phyloP scores from a whole-genome alignment of 1,284 basidiomycete species.

The Chondrostereum purpureum region DNA sequence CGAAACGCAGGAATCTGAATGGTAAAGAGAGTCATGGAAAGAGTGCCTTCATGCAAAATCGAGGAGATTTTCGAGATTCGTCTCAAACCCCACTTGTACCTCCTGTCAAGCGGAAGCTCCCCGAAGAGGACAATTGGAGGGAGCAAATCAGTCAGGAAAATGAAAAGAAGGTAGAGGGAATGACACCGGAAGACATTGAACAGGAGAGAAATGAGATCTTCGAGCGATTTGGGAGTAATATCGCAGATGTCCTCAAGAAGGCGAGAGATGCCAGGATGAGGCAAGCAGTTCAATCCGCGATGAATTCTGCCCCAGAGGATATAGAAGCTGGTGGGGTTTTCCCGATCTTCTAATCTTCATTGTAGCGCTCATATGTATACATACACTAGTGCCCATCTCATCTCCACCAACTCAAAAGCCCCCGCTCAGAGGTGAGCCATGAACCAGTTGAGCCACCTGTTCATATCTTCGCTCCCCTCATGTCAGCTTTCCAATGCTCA shows the following conservation, averaged over 20 bases:
- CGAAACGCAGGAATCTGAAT: background rate
- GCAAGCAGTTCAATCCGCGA: slow-evolving; percentile 12
- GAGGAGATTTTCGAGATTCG: slow-evolving; percentile 26
- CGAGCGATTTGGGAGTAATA: slow-evolving; percentile 57
- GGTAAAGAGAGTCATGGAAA: slow-evolving; percentile 19
- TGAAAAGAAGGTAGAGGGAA: slow-evolving; percentile 41
- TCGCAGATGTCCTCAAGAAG: slow-evolving; percentile 53
- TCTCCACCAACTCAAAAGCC: background rate
- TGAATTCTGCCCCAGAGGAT: background rate
- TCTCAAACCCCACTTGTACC: slow-evolving; percentile 2
- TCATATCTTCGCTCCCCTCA: background rate
- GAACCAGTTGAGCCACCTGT: background rate
- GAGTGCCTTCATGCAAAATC: slow-evolving; percentile 53
- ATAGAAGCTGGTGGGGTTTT: background rate
- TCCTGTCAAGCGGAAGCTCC: background rate
- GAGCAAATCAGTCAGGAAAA: slow-evolving; percentile 50
- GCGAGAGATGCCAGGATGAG: slow-evolving; percentile 41
- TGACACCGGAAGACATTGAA: slow-evolving; percentile 54
- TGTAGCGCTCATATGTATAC: background rate
- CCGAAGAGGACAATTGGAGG: slow-evolving; percentile 28
- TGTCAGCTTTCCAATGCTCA: background rate
- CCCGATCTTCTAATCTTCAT: no score
- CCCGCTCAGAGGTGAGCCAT: background rate
- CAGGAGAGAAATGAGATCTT: slow-evolving; percentile 57
- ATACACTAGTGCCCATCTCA: background rate